These are phyloP conservation scores for Puccinia horiana DNA, from an alignment of 1,284 basidiomycete genomes.

Conservation along the genomic window DNA sequence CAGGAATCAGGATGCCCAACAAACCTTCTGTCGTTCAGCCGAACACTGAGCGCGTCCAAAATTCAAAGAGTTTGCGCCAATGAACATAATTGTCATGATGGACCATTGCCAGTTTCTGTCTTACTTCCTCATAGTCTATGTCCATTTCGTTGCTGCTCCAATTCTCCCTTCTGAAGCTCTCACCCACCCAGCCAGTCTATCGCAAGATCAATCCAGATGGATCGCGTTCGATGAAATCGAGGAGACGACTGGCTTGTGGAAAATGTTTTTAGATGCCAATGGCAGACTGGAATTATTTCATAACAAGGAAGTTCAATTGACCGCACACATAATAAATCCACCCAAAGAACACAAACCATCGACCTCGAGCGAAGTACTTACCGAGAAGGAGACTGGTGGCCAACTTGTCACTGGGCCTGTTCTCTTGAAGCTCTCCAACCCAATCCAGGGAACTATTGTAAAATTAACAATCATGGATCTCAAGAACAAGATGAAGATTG, in stretches of 20 bases:
- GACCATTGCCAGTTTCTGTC: too few relatives aligned
- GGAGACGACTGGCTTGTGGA: neutral
- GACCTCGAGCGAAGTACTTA: neutral
- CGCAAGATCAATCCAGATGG: neutral
- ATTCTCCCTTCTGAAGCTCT: neutral
- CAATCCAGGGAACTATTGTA: conserved; percentile 2
- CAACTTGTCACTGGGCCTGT: neutral
- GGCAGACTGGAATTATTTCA: neutral
- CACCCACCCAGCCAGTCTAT: too few relatives aligned
- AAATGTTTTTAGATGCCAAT: neutral
- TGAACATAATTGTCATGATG: too few relatives aligned
- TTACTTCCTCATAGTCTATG: neutral
- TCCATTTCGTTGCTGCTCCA: neutral
- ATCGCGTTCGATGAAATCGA: neutral
- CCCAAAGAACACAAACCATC: neutral
- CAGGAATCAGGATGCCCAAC: too few relatives aligned
- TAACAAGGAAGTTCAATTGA: neutral
- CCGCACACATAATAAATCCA: neutral
- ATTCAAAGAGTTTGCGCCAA: too few relatives aligned
- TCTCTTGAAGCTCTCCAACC: neutral
- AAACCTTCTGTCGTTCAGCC: too few relatives aligned
- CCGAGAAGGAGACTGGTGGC: neutral
- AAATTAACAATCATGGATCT: neutral
- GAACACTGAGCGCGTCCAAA: too few relatives aligned
- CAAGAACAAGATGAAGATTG: neutral